A percentile compares a stretch with the other conserved stretches of the same genome.
Evolutionary conservation across 768 basidiomycete genomes (phyloP).

Genomic region (Boletus vermiculosoides): DNA sequence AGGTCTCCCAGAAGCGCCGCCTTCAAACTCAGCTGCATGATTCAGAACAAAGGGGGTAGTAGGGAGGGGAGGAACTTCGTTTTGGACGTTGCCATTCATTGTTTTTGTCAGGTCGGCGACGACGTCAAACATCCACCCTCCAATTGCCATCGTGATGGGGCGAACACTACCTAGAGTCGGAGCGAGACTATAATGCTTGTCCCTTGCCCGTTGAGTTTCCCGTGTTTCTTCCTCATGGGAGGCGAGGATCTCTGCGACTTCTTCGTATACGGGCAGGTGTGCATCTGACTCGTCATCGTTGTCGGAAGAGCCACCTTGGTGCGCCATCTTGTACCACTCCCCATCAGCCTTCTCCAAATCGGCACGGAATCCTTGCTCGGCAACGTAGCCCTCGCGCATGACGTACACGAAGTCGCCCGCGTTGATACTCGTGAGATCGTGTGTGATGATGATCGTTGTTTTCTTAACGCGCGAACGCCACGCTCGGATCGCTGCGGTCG

Average conservation of each 20-base stretch:
- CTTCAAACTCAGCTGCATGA: conserved; percentile 20
- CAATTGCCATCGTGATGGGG: conserved; percentile 50
- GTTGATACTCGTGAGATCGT: conserved; percentile 85
- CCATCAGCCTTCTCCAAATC: conserved; percentile 69
- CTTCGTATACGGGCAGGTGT: conserved; percentile 33
- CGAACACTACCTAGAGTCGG: conserved; percentile 40
- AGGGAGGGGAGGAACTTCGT: conserved; percentile 19
- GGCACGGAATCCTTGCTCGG: conserved; percentile 82
- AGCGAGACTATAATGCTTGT: conserved; percentile 45
- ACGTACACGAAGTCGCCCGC: conserved; percentile 87
- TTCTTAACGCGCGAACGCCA: conserved; percentile 64
- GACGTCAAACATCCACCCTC: conserved; percentile 86
- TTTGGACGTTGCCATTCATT: neutral
- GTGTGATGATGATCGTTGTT: conserved; percentile 68
- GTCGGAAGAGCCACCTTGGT: conserved; percentile 56
- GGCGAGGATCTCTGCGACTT: conserved; percentile 47
- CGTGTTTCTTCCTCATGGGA: conserved; percentile 44
- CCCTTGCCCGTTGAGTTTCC: conserved; percentile 22
- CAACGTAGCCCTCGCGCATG: conserved; percentile 73
- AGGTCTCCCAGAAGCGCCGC: conserved; percentile 18
- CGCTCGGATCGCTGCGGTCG: conserved; percentile 67
- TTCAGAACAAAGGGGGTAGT: conserved; percentile 22
- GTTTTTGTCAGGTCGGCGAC: conserved; percentile 60
- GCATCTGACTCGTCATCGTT: conserved; percentile 36
- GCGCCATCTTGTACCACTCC: conserved; percentile 72